Conservation (phyloP, 2,329 filamentous ascomycete genomes). For the Hansfordia pulvinata region DNA sequence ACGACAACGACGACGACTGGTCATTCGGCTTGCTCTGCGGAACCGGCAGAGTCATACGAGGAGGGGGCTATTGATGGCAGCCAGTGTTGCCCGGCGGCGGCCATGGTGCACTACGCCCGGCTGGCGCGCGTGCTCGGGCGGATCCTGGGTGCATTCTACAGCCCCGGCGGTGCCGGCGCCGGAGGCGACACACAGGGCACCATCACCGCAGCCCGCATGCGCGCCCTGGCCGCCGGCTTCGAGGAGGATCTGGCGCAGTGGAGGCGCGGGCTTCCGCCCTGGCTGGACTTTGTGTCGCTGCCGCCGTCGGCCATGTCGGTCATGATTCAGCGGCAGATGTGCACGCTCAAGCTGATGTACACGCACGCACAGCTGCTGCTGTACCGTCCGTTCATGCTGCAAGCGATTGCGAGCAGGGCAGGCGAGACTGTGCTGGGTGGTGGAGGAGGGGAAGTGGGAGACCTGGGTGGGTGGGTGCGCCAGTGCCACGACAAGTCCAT, state of each 20-base stretch:
- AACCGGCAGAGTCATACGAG: too few species aligned
- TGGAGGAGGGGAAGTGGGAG: too few species aligned
- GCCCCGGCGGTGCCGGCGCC: too few species aligned
- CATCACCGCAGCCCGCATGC: background rate
- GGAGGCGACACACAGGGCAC: too few species aligned
- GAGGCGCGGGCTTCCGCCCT: background rate
- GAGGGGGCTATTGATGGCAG: background rate
- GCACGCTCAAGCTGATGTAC: conserved; percentile 1
- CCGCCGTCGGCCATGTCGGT: background rate
- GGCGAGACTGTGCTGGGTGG: too few species aligned
- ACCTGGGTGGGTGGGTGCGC: too few species aligned
- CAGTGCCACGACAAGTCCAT: conserved; percentile 1
- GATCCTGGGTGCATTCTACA: background rate
- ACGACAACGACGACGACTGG: too few species aligned
- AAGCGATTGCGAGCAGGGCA: background rate
- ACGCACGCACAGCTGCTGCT: background rate
- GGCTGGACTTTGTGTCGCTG: background rate
- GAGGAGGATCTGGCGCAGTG: background rate
- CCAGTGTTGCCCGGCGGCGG: background rate
- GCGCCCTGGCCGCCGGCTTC: background rate
- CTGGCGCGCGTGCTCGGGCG: background rate
- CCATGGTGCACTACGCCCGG: conserved; percentile 1
- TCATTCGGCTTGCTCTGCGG: too few species aligned
- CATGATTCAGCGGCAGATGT: background rate
- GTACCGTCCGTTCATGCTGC: conserved; percentile 1